Conservation (phyloP, 768 basidiomycete species). For the Russula sp. region DNA sequence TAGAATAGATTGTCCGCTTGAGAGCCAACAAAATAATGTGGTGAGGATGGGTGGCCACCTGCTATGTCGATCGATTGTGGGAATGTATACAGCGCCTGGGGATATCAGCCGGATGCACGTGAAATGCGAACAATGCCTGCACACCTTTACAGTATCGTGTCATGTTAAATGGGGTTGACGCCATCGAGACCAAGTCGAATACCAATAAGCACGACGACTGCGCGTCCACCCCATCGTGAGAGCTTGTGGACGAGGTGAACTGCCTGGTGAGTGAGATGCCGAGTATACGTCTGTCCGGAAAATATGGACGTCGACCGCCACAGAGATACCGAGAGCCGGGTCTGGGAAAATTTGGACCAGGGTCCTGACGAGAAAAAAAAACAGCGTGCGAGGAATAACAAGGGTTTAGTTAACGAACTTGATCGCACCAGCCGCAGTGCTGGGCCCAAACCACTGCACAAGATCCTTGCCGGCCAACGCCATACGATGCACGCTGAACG, state of each 20-base stretch:
- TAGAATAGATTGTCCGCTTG: slow-evolving; percentile 87
- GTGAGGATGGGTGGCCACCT: slow-evolving; percentile 92
- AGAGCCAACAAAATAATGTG: slow-evolving; percentile 94
- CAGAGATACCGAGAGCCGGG: slow-evolving; percentile 71
- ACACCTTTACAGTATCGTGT: slow-evolving; percentile 59
- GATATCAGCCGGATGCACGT: neutral
- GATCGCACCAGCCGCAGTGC: slow-evolving; percentile 92
- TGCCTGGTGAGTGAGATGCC: slow-evolving; percentile 47
- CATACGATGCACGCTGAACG: slow-evolving; percentile 96
- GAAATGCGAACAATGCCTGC: neutral
- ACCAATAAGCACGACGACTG: slow-evolving; percentile 83
- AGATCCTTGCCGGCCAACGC: slow-evolving; percentile 91
- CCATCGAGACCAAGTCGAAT: slow-evolving; percentile 86
- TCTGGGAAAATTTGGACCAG: slow-evolving; percentile 76
- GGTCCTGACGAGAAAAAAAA: slow-evolving; percentile 39
- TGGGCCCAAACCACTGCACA: slow-evolving; percentile 97
- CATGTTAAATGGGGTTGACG: slow-evolving; percentile 93
- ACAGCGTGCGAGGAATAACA: neutral
- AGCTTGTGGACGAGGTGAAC: slow-evolving; percentile 27
- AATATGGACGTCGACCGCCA: slow-evolving; percentile 76
- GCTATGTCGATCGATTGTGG: slow-evolving; percentile 97
- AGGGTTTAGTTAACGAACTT: slow-evolving; percentile 42
- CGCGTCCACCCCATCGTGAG: slow-evolving; percentile 66
- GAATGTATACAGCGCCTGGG: slow-evolving; percentile 81
- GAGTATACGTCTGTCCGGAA: slow-evolving; percentile 83